Base-by-base conservation (phyloP, 2,329 filamentous ascomycete genomes). In the Chrysosporium queenslandicum region DNA sequence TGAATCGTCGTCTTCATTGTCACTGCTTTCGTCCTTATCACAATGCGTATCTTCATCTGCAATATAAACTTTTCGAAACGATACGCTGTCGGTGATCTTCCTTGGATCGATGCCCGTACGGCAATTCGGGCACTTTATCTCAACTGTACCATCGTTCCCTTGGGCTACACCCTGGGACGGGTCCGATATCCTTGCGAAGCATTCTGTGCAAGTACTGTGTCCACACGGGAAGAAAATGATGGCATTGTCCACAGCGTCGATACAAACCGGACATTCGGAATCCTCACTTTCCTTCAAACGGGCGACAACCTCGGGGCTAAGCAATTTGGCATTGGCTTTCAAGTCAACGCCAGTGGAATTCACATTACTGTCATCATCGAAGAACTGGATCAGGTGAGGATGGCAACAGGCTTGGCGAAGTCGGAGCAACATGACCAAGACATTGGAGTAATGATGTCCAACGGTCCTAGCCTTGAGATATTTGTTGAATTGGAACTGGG, bases 371-470 rank as follows among this genome's bases (percentile, higher is more conserved):
- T 46, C 51, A 1, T 32, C 9, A 5, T 61, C 56, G 40, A 74
- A 76, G 3, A 78, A 68, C 23, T 79, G 79, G 60, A 86, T 82
- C 25, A 87, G 69, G 61, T 83, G 81, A 1, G 85, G 86, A 64
- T 91, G 87, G 59, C 86, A 90, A 61, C 84, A 88, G 18, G 84
- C 83, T 66, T 91, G 87, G 16, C 87, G 82, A n/a, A 92, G 76
- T 21, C 87, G 82, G 41, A 92, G 74, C 40, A 92, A 75, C 16
- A 95, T 74, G 7, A 94, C 84, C 20, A 96, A 73, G 40, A 94
- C 83, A 58, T 84, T 85, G 6, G 84, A 85, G 63, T 95, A 95
- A 53, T 86, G 81, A 56, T 77, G 80, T 34, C 79, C 81, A 12
- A 92, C 74, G 0, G 81, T 83, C 2, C 81, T 81, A 16, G 77